Evolutionary conservation across 345 rosid genomes (phyloP), one percentile per base, ranked within the genome.

Genomic region (Eucalyptus cladocalyx): DNA sequence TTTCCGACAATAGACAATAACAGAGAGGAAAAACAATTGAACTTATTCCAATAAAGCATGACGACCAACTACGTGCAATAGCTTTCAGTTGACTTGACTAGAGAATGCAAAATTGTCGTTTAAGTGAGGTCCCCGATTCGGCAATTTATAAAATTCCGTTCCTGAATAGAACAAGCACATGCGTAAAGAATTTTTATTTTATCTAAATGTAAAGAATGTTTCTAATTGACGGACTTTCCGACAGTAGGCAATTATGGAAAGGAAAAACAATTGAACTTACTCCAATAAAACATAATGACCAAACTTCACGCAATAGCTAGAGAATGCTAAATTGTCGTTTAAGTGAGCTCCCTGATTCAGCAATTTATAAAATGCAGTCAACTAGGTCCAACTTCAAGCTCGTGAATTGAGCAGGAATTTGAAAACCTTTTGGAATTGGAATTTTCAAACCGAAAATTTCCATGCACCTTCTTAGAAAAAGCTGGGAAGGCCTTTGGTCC

Each of bases 201-300:
- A 51, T 17, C 54, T 9, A 7, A 51, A 51, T 1, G 26, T 54
- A 4, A 48, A 12, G 50, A 12, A 48, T 48, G 5, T 48, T 48
- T 48, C 0, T 48, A 48, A 48, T 4, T 48, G 50, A 48, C 1
- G 15, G 50, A 12, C 1, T 48, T 12, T 48, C 2, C 2, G 2
- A 48, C 50, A 48, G 15, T 12, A 12, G 50, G 0, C 5, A 48
- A 48, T 12, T 48, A 48, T 48, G 50, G 50, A 1, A 48, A 48
- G 15, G 16, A 48, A 48, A 48, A 4, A 13, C 6, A 48, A 5
- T 48, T 48, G 6, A 48, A 48, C 50, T 48, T 48, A 48, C 50
- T 48, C 50, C 50, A 13, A 12, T 48, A 48, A 48, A 48, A 48
- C 50, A 48, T 48, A 48, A 48, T 48, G 5, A 48, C 50, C 1